phyloP scores from a whole-genome alignment of 2,329 filamentous ascomycete genomes.

The Paraphoma sp. region DNA sequence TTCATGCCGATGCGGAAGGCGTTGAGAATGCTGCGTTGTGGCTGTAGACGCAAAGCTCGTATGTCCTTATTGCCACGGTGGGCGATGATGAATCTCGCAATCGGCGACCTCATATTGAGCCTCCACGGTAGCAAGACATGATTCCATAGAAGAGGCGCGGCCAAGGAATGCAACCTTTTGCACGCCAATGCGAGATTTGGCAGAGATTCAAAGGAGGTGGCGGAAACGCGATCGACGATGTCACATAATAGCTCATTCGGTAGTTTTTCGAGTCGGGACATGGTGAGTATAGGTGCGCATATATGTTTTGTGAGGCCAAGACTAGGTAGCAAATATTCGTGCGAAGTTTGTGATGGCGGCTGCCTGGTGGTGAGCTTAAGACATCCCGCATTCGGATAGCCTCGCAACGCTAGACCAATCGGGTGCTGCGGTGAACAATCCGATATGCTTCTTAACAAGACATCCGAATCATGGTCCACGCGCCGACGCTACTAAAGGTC shows the following conservation, averaged over 20 bases:
- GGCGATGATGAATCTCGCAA: constrained; percentile 4
- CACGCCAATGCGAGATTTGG: neutral
- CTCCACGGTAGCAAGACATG: constrained; percentile 3
- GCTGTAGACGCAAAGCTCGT: neutral
- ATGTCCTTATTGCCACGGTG: neutral
- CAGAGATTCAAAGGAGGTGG: neutral
- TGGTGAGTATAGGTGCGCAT: neutral
- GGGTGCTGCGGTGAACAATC: too few relatives aligned
- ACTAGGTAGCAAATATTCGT: neutral
- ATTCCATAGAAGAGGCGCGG: neutral
- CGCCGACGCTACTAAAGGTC: too few relatives aligned
- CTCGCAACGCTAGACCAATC: too few relatives aligned
- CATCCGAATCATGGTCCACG: too few relatives aligned
- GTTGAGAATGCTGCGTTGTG: constrained; percentile 1
- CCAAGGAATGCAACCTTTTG: neutral
- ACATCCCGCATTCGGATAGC: too few relatives aligned
- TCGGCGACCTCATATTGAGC: constrained; percentile 3
- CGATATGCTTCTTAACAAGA: too few relatives aligned
- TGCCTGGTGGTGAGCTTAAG: too few relatives aligned
- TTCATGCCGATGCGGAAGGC: constrained; percentile 7
- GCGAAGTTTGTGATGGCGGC: too few relatives aligned
- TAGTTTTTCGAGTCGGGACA: constrained; percentile 3
- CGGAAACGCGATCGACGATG: constrained; percentile 1
- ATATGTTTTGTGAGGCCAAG: neutral
- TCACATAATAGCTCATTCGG: constrained; percentile 2